Base-by-base conservation (phyloP, 345 rosid genomes). In the Raphanus raphanistrum region DNA sequence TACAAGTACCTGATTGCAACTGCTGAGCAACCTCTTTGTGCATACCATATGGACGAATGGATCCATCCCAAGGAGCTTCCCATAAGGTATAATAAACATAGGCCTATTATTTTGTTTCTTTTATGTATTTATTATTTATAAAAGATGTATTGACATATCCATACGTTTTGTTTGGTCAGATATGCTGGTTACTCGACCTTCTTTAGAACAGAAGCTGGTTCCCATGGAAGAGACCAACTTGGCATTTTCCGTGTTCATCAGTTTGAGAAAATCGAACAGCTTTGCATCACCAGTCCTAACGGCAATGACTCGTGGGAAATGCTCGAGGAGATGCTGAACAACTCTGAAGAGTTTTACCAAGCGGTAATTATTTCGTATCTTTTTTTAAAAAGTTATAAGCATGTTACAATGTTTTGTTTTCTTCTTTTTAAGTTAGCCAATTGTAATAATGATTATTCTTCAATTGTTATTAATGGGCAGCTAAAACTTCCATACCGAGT, bases 201-300 rank as follows among this genome's bases (percentile, higher is more conserved):
- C 83, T 95, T 92, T 81, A 95, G 98, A 36, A 95, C 92, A 79
- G 99, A 95, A 85, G 99, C 99, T 76, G 98, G 98, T 78, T 84
- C 98, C 16, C 98, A 95, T 64, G 99, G 99, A 67, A 92, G 96
- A 72, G 98, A 95, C 69, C 91, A 97, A 28, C 83, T 95, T 69
- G 99, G 98, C 74, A 92, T 95, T 72, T 95, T 95, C 85, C 88
- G 99, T 60, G 98, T 95, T 83, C 98, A 95, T 83, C 99, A 95
- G 77, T 92, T 95, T 85, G 99, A 95, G 89, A 95, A 95, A 74
- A 86, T 95, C 54, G 99, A 95, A 81, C 99, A 92, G 81, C 92
- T 95, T 62, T 95, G 98, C 85, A 62, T 92, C 66, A 92, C 99
- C 25, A 76, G 92, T 77, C 99, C 99, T 25, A 91, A 85, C 76